phyloP scores from a whole-genome alignment of 1,139 yeast genomes.

The Insectozyma bohioensis region DNA sequence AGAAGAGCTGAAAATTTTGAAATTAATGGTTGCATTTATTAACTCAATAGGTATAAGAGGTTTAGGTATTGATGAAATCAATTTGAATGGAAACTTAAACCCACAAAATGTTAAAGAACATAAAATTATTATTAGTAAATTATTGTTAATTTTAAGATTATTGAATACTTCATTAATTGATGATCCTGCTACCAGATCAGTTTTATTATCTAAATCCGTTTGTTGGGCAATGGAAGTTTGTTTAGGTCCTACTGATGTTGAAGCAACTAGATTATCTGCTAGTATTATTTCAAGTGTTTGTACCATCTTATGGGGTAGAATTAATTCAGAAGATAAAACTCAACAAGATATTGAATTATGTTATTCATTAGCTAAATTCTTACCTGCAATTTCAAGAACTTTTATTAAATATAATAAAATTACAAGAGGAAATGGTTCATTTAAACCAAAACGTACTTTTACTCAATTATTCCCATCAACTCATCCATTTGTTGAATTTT shows the following conservation, averaged over 20 bases:
- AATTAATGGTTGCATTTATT: constrained; percentile 42
- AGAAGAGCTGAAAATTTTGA: constrained; percentile 39
- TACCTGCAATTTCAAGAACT: constrained; percentile 53
- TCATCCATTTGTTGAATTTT: constrained; percentile 63
- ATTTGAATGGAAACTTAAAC: constrained; percentile 17
- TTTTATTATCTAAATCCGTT: constrained; percentile 51
- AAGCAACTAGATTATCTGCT: constrained; percentile 62
- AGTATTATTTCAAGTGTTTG: constrained; percentile 55
- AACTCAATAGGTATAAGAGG: constrained; percentile 57
- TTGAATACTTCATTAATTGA: constrained; percentile 49
- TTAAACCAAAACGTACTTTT: constrained; percentile 61
- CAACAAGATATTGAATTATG: constrained; percentile 30
- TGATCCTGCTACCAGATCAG: constrained; percentile 34
- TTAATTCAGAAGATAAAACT: constrained; percentile 22
- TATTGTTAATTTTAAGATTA: constrained; percentile 59
- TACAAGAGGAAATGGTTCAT: constrained; percentile 51
- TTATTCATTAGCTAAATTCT: constrained; percentile 48
- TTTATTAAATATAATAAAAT: constrained; percentile 54
- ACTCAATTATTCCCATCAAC: constrained; percentile 66
- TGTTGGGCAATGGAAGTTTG: constrained; percentile 66
- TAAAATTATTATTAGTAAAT: constrained; percentile 54
- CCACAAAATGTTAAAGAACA: constrained; percentile 44
- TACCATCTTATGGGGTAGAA: constrained; percentile 33
- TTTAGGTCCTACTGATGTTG: constrained; percentile 51
- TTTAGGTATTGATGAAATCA: constrained; percentile 43